phyloP scores from a whole-genome alignment of 352 stramenopile species.

The Phytophthora podocarpi region DNA sequence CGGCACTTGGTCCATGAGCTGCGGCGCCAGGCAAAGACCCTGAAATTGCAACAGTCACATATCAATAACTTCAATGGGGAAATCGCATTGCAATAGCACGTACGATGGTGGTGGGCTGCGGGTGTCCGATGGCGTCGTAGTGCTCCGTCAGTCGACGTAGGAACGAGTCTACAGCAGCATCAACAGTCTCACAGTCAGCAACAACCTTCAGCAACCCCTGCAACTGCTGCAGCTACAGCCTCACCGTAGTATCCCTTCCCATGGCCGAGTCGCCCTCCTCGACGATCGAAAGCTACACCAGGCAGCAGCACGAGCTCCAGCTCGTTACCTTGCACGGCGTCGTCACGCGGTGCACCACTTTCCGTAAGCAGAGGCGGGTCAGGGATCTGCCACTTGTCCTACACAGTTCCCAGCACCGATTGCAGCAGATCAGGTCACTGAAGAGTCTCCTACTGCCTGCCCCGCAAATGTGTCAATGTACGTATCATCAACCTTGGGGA shows the following conservation, averaged over 20 bases:
- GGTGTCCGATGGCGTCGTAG: constrained; percentile 40
- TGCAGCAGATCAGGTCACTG: constrained; percentile 22
- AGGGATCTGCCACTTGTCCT: constrained; percentile 91
- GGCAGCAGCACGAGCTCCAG: constrained; percentile 85
- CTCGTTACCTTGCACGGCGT: constrained; percentile 53
- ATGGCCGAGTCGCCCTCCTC: constrained; percentile 81
- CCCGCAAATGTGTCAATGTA: background rate
- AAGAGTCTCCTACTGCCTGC: background rate
- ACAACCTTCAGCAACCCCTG: background rate
- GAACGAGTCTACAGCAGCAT: constrained; percentile 65
- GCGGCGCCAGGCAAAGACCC: constrained; percentile 67
- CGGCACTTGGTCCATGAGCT: constrained; percentile 71
- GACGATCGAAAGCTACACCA: constrained; percentile 80
- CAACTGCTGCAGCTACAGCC: background rate
- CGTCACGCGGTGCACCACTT: constrained; percentile 33
- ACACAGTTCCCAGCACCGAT: constrained; percentile 10
- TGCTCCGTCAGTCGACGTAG: constrained; percentile 60
- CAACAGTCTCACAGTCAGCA: constrained; percentile 5
- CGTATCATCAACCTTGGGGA: constrained; percentile 65
- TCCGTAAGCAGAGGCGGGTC: constrained; percentile 56
- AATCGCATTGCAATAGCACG: constrained; percentile 19
- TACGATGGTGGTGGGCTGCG: constrained; percentile 66
- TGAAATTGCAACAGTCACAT: constrained; percentile 20
- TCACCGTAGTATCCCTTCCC: constrained; percentile 90
- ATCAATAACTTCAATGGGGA: background rate